Evolutionary conservation across 768 basidiomycete species (phyloP).

Genomic region (Gautieria morchelliformis): DNA sequence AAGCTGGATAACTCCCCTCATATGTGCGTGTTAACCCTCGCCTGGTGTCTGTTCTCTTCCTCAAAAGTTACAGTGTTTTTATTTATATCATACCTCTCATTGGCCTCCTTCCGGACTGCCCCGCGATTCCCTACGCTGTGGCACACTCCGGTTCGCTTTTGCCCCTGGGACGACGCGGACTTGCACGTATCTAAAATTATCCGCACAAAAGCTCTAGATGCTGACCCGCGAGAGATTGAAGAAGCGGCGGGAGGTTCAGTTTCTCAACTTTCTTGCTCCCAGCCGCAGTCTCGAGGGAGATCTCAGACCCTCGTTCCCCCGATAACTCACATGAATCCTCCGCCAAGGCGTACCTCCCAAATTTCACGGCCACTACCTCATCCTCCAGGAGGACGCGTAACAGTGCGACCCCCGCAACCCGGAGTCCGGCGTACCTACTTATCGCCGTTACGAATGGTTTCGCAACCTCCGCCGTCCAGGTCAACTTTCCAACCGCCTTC

Average conservation of each 20-base stretch:
- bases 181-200: background rate
- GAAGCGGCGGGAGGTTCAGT: background rate
- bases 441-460: background rate
- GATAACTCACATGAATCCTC: background rate
- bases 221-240: background rate
- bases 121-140: background rate
- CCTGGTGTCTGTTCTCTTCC: background rate
- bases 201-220: background rate
- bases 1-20: constrained; percentile 43
- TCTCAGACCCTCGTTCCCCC: background rate
- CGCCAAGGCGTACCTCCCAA: background rate
- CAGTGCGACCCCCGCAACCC: background rate
- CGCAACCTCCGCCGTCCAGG: background rate
- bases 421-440: background rate
- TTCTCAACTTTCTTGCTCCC: background rate
- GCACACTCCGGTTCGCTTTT: background rate
- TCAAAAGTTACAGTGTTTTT: background rate
- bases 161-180: background rate
- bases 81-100: background rate
- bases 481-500: background rate
- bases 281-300: background rate
- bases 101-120: background rate
- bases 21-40: constrained; percentile 32
- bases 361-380: background rate
- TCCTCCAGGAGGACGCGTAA: background rate